Evolutionary conservation across 352 stramenopile genomes (phyloP).

Genomic region (Phytophthora nicotianae): DNA sequence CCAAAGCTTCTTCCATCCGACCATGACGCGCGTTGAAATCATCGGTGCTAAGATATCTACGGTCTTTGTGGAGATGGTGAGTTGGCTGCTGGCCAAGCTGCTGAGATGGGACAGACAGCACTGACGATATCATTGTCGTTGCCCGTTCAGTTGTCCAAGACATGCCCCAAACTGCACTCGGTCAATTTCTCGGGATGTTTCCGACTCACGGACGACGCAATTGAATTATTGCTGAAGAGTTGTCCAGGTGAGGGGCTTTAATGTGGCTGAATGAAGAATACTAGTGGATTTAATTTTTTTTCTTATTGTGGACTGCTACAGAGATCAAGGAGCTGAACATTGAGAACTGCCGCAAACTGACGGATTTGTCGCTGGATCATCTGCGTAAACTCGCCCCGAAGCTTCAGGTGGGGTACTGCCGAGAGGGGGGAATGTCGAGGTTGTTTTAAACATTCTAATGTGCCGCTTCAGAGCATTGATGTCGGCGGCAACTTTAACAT

Average conservation of each 20-base stretch:
- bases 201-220: conserved; percentile 85
- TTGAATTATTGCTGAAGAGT: conserved; percentile 79
- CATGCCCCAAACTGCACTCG: conserved; percentile 84
- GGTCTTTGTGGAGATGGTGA: conserved; percentile 69
- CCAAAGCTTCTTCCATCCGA: conserved; percentile 83
- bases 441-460: background rate
- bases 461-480: conserved; percentile 71
- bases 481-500: conserved; percentile 91
- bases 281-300: background rate
- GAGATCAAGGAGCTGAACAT: conserved; percentile 90
- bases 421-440: background rate
- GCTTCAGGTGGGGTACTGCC: conserved; percentile 58
- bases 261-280: background rate
- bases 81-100: background rate
- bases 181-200: conserved; percentile 91
- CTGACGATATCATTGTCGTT: conserved; percentile 1
- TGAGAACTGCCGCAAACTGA: conserved; percentile 91
- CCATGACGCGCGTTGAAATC: conserved; percentile 87
- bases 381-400: conserved; percentile 81
- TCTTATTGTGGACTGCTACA: conserved; percentile 21
- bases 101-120: background rate
- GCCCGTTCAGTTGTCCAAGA: conserved; percentile 58
- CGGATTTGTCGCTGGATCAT: conserved; percentile 75
- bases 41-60: conserved; percentile 87
- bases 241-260: conserved; percentile 56